phyloP scores from a whole-genome alignment of 306 rosid genomes.

The Rosa rugosa region DNA sequence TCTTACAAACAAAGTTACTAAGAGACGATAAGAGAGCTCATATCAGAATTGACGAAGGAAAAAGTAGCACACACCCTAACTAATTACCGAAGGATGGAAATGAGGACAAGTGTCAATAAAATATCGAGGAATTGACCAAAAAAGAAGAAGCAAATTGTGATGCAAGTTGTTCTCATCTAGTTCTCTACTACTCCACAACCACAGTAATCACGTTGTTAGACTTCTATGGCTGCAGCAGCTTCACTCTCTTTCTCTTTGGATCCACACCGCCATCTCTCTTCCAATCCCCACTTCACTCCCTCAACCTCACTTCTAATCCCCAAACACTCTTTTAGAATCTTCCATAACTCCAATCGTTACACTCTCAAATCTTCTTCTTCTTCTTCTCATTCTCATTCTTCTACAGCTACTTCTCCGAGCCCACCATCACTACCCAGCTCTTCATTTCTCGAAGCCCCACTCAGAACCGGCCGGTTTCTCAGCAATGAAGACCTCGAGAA shows the following conservation, averaged over 20 bases:
- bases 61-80: not conserved
- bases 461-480: constrained; percentile 59
- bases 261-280: constrained; percentile 26
- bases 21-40: not conserved
- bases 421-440: not conserved
- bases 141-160: not conserved
- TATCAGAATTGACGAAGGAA: not conserved
- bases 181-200: not conserved
- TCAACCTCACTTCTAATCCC: constrained; percentile 22
- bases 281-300: constrained; percentile 14
- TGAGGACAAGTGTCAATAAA: not conserved
- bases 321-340: constrained; percentile 32
- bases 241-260: constrained; percentile 53
- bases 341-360: constrained; percentile 13
- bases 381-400: constrained; percentile 22
- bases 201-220: not conserved
- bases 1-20: no score
- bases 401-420: constrained; percentile 9
- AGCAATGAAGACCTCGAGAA: constrained; percentile 54
- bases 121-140: not conserved
- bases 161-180: not conserved
- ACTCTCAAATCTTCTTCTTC: constrained; percentile 39
- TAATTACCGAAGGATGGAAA: not conserved
- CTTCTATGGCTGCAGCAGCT: constrained; percentile 58
- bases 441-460: constrained; percentile 45